Conservation (phyloP, 345 rosid species). For the Cardamine resedifolia region DNA sequence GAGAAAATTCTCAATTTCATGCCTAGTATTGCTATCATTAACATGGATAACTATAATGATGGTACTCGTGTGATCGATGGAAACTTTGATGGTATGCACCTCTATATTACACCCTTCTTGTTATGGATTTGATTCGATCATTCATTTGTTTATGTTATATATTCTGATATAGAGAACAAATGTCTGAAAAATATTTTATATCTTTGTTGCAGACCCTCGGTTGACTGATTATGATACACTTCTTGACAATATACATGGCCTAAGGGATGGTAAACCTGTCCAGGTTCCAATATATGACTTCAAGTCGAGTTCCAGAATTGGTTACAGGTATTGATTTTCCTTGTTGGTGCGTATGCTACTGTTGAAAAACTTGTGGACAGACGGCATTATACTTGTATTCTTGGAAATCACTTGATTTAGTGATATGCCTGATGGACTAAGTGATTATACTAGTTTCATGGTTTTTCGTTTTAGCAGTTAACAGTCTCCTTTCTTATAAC, state of each 20-base stretch:
- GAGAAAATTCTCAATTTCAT: constrained; percentile 87
- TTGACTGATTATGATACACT: constrained; percentile 92
- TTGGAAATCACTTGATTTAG: too few relatives aligned
- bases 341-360: too few relatives aligned
- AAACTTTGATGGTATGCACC: constrained; percentile 87
- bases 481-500: neutral
- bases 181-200: constrained; percentile 2
- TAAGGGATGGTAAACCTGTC: constrained; percentile 82
- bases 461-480: neutral
- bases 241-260: constrained; percentile 78
- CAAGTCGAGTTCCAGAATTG: constrained; percentile 87
- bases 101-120: too few relatives aligned
- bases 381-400: too few relatives aligned
- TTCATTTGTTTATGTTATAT: neutral
- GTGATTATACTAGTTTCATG: neutral
- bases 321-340: constrained; percentile 67
- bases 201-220: constrained; percentile 86
- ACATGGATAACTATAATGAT: constrained; percentile 96
- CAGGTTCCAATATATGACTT: constrained; percentile 93
- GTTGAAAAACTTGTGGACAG: too few relatives aligned
- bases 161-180: constrained; percentile 4
- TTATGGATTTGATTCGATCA: constrained; percentile 10
- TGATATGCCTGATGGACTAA: neutral
- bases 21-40: constrained; percentile 91
- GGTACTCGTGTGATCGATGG: constrained; percentile 87